Base-by-base conservation (phyloP, 2,329 filamentous ascomycete species). In the Nigrospora oryzae region DNA sequence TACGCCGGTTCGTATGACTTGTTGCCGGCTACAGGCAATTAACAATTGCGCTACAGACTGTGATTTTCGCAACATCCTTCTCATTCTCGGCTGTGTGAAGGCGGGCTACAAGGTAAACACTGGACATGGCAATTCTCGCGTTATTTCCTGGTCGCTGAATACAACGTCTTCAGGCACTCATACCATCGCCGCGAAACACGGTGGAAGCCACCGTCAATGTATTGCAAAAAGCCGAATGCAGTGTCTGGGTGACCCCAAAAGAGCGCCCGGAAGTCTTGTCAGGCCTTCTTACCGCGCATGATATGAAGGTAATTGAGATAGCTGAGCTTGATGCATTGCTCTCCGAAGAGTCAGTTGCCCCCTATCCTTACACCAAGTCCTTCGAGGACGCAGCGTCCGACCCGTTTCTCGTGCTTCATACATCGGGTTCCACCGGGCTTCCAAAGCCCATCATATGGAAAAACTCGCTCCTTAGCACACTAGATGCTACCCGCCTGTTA, bases 401-500 rank as follows among this genome's bases (percentile, higher is more conserved):
- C 14, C 46, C 46, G 17, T 44, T 37, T 15, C 42, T 47, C 10
- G 39, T 47, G 1, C 34, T 47, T 5, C 46, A 47, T 19, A 47
- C 46, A 10, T 44, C 46, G 4, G 46, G 46, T 19, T 47, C 46
- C 5, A 47, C 46, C 10, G 46, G 46, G 2, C 30, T 45, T 11
- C 46, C 46, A 14, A 47, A 47, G 36, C 46, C 46, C 8, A 44
- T 47, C 11, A 42, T 43, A 4, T 57, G 47, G 44, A 49, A 49
- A 35, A 17, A 46, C 5, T 46, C 40, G 13, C 49, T 51, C n/a
- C 38, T 54, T 17, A 51, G 52, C 34, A 55, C 49, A 2, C 51
- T 55, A 14, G 53, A 56, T n/a, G 46, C 49, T 28, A 55, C 50
- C 46, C 48, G 49, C 36, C 46, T 45, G 8, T 49, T 54, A 17